Evolutionary conservation across 352 stramenopile genomes (phyloP), one percentile per base, ranked within the genome.

Genomic region (Pythium phragmitis): DNA sequence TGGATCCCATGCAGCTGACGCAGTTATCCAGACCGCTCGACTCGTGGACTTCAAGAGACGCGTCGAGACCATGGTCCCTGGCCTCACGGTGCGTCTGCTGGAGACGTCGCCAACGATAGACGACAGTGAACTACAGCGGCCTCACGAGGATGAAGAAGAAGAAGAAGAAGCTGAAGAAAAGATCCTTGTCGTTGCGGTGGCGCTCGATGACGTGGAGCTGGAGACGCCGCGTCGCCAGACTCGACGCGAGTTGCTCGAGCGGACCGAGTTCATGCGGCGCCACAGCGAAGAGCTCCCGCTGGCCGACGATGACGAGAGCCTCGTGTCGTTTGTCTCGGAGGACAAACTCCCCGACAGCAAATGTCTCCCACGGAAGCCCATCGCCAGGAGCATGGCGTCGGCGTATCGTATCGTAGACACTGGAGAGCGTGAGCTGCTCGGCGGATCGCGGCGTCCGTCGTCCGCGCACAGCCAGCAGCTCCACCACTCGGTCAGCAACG

Each of bases 281-380:
- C 64, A 66, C 57, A 70, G 64, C n/a, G 64, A 70, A 48, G 64
- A 70, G 43, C 57, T 66, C 8, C 64, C 57, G 17, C 33, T 65
- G 3, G 58, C 50, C n/a, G 54, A 69, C 50, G 62, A 53, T 5
- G 63, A 66, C 17, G 64, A 70, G 48, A 59, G 48, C 5, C 39
- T 59, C 21, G 47, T 26, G 19, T 60, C 53, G 13, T 69, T 63
- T 37, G 62, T 52, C 2, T 69, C 62, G 9, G 55, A 63, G 21
- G 63, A 69, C 11, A 30, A 65, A 16, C 9, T 48, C 26, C 26
- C 1, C 26, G 26, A 30, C 19, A 30, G 34, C 41, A 64, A 30
- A 3, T 19, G 14, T 30, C 37, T n/a, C 21, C n/a, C 19, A 42
- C 33, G 34, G 9, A 58, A 48, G 21, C 51, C 53, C 5, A 8